phyloP scores from a whole-genome alignment of 2,329 filamentous ascomycete genomes.

The Fusarium sp. region DNA sequence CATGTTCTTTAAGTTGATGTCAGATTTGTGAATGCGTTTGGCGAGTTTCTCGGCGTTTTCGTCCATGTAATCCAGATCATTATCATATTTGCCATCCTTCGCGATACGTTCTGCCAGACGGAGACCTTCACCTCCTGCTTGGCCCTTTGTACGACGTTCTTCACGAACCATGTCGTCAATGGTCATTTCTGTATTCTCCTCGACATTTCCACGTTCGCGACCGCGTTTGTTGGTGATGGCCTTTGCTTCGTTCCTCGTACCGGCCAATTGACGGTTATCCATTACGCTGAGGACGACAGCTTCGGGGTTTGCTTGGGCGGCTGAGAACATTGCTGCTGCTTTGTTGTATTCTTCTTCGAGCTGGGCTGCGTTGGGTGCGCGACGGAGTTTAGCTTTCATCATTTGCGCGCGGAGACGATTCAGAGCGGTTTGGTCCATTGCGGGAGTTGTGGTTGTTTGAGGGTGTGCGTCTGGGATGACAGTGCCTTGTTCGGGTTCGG shows the following conservation, averaged over 20 bases:
- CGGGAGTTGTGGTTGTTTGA: constrained; percentile 35
- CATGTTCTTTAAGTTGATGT: constrained; percentile 85
- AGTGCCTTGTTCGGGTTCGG: constrained; percentile 63
- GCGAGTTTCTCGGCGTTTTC: constrained; percentile 94
- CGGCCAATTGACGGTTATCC: constrained; percentile 89
- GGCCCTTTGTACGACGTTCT: constrained; percentile 84
- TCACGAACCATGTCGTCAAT: constrained; percentile 98
- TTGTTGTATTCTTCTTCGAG: constrained; percentile 87
- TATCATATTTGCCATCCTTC: constrained; percentile 89
- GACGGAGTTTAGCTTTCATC: constrained; percentile 93
- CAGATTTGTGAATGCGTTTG: constrained; percentile 85
- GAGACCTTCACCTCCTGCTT: constrained; percentile 81
- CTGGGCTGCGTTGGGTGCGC: constrained; percentile 76
- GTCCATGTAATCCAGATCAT: constrained; percentile 96
- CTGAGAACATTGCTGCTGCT: constrained; percentile 71
- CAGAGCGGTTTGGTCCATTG: constrained; percentile 79
- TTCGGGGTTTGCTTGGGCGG: constrained; percentile 68
- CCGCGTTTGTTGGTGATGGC: constrained; percentile 83
- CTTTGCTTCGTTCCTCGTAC: constrained; percentile 77
- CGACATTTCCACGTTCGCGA: constrained; percentile 82
- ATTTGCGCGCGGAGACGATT: constrained; percentile 93
- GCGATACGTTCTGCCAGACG: constrained; percentile 92
- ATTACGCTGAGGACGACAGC: constrained; percentile 83
- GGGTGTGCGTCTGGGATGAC: constrained; percentile 63
- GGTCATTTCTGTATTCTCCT: constrained; percentile 94